Base-by-base conservation (phyloP, 495 filamentous ascomycete genomes). In the Tuber borchii region DNA sequence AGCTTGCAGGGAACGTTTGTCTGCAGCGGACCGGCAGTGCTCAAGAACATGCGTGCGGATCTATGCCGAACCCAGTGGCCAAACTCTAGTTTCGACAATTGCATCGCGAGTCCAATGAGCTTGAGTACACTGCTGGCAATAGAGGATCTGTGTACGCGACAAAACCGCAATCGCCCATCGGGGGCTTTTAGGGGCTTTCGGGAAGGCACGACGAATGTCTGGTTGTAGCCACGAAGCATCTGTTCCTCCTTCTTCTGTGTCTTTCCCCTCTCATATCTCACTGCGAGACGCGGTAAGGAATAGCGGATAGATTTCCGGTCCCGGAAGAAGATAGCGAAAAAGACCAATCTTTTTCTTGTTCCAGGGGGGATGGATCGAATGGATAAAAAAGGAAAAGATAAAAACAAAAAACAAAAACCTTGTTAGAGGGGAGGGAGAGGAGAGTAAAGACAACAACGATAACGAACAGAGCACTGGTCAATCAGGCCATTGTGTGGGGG, bases 31-130 rank as follows among this genome's bases (percentile, higher is more conserved):
- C 43, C 77, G 84, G 74, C 84, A 87, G 68, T 85, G 84, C 71
- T 88, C 87, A 79, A 85, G 86, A 22, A 85, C 80, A 73, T 88
- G 86, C 22, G 78, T 82, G 34, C 83, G 86, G 8, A 88, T 82
- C 87, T 87, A 88, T 17, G 86, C 86, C 17, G 83, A 84, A 9
- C 87, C 86, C 16, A 87, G 83, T 0, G 87, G 87, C 84, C 85
- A 87, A 44, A 87, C 79, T 20, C 84, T 87, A 16, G 84, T 72
- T 79, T 40, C 78, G 78, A 65, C 78, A 79, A 40, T 79, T 76
- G 43, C 78, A 79, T 39, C 78, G 73, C 31, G 78, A 70, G 31
- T 72, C 75, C 65, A 75, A 73, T 14, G 76, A 19, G 6, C 46
- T 31, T 42, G 74, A 70, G 69, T 78, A 75, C 51, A 16, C 51